These are phyloP conservation scores for Venustampulla echinocandica DNA, from an alignment of 495 filamentous ascomycete genomes.

Conservation along the genomic window DNA sequence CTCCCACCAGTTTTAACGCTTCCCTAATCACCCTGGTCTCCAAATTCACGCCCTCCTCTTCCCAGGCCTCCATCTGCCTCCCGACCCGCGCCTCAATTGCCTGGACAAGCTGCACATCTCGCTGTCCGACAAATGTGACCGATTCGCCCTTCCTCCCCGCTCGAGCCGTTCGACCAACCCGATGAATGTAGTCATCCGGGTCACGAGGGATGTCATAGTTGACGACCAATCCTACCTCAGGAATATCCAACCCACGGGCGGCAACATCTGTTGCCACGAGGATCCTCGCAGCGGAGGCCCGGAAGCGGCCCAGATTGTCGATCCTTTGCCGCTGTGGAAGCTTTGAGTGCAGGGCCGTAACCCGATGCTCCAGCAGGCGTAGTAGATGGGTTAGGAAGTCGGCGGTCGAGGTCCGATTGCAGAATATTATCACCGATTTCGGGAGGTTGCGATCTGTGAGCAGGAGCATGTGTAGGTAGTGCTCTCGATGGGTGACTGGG, in stretches of 20 bases:
- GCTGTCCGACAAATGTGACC: constrained; percentile 84
- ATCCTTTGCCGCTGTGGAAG: constrained; percentile 76
- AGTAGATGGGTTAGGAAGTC: constrained; percentile 81
- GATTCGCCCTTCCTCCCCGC: constrained; percentile 75
- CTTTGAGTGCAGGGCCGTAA: constrained; percentile 81
- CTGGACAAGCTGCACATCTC: constrained; percentile 78
- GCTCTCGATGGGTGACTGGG: constrained; percentile 82
- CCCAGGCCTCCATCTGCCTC: constrained; percentile 68
- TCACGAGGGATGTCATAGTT: constrained; percentile 95
- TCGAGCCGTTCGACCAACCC: constrained; percentile 89
- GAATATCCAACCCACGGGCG: constrained; percentile 92
- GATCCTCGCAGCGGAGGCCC: constrained; percentile 81
- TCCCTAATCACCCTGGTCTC: constrained; percentile 78
- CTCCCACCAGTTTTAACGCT: constrained; percentile 75
- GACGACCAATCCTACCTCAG: constrained; percentile 78
- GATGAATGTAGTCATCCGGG: constrained; percentile 95
- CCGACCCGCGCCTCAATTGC: constrained; percentile 83
- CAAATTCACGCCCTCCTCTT: constrained; percentile 82
- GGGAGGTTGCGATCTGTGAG: constrained; percentile 65
- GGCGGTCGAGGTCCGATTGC: constrained; percentile 83
- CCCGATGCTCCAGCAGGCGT: constrained; percentile 74
- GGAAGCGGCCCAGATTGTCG: constrained; percentile 82
- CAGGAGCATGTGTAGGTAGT: constrained; percentile 86
- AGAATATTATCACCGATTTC: constrained; percentile 83
- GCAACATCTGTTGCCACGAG: constrained; percentile 95